Conservation (phyloP, 805 yeast species). For the Schwanniomyces vanrijiae region DNA sequence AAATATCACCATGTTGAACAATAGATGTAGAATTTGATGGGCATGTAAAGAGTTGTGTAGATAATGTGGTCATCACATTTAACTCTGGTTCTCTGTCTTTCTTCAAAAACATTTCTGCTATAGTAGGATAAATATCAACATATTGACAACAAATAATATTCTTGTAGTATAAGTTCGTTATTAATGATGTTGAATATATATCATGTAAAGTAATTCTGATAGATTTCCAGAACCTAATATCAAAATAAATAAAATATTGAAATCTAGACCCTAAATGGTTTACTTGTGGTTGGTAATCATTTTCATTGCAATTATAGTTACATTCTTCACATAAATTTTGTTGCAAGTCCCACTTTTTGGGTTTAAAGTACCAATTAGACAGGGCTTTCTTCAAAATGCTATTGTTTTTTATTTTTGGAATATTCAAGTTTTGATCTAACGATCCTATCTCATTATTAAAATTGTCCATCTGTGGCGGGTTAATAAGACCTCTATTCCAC, state of each 20-base stretch:
- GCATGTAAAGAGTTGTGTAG: slow-evolving; percentile 87
- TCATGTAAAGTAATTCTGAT: slow-evolving; percentile 60
- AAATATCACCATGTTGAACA: slow-evolving; percentile 61
- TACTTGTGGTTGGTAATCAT: slow-evolving; percentile 22
- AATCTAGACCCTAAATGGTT: slow-evolving; percentile 52
- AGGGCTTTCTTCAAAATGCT: slow-evolving; percentile 7
- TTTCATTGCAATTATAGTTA: slow-evolving; percentile 37
- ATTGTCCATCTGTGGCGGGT: slow-evolving; percentile 7
- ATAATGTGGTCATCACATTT: slow-evolving; percentile 68
- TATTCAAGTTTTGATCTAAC: slow-evolving; percentile 32
- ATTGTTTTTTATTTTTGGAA: slow-evolving; percentile 35
- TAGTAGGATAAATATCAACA: slow-evolving; percentile 76
- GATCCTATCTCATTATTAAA: slow-evolving; percentile 27
- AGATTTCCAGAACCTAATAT: slow-evolving; percentile 69
- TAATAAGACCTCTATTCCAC: slow-evolving; percentile 57
- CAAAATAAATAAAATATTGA: slow-evolving; percentile 62
- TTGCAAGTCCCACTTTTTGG: slow-evolving; percentile 49
- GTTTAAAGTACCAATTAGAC: slow-evolving; percentile 40
- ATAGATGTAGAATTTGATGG: slow-evolving; percentile 75
- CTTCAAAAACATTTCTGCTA: slow-evolving; percentile 66
- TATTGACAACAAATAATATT: slow-evolving; percentile 71
- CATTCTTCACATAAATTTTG: slow-evolving; percentile 44
- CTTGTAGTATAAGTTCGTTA: slow-evolving; percentile 59
- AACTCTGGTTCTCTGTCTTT: slow-evolving; percentile 88
- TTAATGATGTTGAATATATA: slow-evolving; percentile 61